These are phyloP conservation scores for Botrytis aclada DNA, from an alignment of 2,329 filamentous ascomycete genomes.

Conservation along the genomic window DNA sequence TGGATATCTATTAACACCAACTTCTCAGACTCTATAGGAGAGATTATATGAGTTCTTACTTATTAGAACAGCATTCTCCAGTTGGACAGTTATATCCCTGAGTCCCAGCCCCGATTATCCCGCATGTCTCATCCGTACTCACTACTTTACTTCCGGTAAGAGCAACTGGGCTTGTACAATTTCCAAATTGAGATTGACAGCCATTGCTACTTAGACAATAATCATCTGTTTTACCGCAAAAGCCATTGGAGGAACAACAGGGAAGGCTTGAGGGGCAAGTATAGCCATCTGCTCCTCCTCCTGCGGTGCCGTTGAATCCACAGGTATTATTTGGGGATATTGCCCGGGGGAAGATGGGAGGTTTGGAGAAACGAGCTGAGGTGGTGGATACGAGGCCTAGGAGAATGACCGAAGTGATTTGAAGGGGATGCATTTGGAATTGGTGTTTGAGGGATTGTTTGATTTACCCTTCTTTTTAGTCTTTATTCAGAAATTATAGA, in stretches of 20 bases:
- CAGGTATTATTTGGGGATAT: conserved; percentile 26
- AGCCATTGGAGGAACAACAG: conserved; percentile 36
- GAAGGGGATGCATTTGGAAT: background rate
- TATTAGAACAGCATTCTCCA: conserved; percentile 32
- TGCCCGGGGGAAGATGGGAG: background rate
- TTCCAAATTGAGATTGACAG: conserved; percentile 28
- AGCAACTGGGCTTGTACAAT: conserved; percentile 15
- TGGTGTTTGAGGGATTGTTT: background rate
- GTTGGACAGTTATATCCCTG: conserved; percentile 27
- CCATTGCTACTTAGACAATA: conserved; percentile 16
- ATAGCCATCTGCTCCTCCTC: conserved; percentile 23
- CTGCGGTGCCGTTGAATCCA: conserved; percentile 8
- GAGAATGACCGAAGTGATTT: background rate
- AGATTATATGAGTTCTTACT: background rate
- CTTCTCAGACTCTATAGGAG: background rate
- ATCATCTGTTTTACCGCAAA: conserved; percentile 20
- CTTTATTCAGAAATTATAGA: background rate
- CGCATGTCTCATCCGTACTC: conserved; percentile 26
- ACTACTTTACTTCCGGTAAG: background rate
- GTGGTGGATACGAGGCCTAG: background rate
- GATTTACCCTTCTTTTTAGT: background rate
- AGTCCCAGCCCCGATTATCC: background rate
- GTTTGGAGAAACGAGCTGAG: background rate
- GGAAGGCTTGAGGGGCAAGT: conserved; percentile 29
- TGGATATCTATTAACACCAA: background rate